Evolutionary conservation across 1,284 basidiomycete genomes (phyloP).

Genomic region (Heliocybe sulcata): DNA sequence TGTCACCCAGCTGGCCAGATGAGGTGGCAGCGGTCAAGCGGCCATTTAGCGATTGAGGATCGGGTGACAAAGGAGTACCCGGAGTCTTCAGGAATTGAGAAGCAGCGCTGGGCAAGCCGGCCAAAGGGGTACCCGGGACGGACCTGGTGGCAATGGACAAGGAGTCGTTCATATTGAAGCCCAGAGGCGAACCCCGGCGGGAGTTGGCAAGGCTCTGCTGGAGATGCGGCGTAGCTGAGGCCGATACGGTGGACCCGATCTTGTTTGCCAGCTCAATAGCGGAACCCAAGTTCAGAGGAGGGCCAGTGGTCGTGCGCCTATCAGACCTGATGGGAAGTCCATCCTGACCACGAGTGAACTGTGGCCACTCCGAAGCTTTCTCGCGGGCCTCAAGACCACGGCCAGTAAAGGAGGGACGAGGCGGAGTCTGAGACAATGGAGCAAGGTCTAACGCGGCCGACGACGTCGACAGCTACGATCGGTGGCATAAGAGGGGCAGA

Average conservation of each 20-base stretch:
- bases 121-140: conserved; percentile 68
- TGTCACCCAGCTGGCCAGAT: conserved; percentile 37
- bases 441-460: conserved; percentile 92
- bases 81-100: conserved; percentile 56
- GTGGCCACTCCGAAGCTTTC: conserved; percentile 91
- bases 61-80: conserved; percentile 60
- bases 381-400: conserved; percentile 54
- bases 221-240: conserved; percentile 54
- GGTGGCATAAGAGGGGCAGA: conserved; percentile 2
- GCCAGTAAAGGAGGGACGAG: conserved; percentile 50
- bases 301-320: conserved; percentile 65
- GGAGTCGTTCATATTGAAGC: not conserved
- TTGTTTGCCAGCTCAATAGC: conserved; percentile 44
- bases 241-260: conserved; percentile 39
- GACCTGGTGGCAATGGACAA: conserved; percentile 55
- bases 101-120: conserved; percentile 38
- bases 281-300: conserved; percentile 54
- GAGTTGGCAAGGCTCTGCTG: conserved; percentile 45
- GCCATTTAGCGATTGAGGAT: conserved; percentile 49
- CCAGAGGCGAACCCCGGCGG: conserved; percentile 60
- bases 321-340: conserved; percentile 44
- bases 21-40: conserved; percentile 51
- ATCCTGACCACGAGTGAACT: conserved; percentile 66
- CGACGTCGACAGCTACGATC: conserved; percentile 68
- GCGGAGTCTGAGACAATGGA: conserved; percentile 77